Conservation (phyloP, 2,329 filamentous ascomycete species). For the Helotiales sp. region DNA sequence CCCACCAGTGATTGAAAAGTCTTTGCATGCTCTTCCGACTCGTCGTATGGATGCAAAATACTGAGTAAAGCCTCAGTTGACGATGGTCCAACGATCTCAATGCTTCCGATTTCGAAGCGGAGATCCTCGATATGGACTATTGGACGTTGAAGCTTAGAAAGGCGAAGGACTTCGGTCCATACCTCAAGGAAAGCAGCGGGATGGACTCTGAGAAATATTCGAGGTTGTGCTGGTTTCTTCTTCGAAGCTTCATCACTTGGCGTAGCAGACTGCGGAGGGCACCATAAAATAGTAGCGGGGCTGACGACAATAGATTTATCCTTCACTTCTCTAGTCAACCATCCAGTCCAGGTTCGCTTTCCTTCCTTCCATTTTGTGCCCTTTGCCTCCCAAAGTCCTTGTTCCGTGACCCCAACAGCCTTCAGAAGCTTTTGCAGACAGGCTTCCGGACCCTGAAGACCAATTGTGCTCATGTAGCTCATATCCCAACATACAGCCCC, state of each 20-base stretch:
- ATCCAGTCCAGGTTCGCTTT: conserved; percentile 60
- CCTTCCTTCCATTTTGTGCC: conserved; percentile 75
- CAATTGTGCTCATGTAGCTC: conserved; percentile 90
- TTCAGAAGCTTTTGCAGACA: conserved; percentile 71
- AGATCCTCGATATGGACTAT: conserved; percentile 67
- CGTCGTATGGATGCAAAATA: conserved; percentile 61
- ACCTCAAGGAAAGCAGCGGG: conserved; percentile 76
- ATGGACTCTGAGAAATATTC: conserved; percentile 76
- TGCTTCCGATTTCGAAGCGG: conserved; percentile 74
- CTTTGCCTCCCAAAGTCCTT: conserved; percentile 65
- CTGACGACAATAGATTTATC: conserved; percentile 64
- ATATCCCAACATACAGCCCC: conserved; percentile 90
- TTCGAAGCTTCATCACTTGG: conserved; percentile 35
- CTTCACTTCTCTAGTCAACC: conserved; percentile 62
- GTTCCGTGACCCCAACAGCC: conserved; percentile 64
- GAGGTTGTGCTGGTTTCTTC: conserved; percentile 48
- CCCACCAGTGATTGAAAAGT: conserved; percentile 59
- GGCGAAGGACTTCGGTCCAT: conserved; percentile 64
- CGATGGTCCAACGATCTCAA: conserved; percentile 72
- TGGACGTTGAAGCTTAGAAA: conserved; percentile 66
- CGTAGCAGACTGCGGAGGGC: conserved; percentile 43
- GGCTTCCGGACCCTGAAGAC: conserved; percentile 68
- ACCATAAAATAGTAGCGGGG: conserved; percentile 78
- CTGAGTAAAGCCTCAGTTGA: conserved; percentile 79
- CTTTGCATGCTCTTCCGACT: conserved; percentile 49